phyloP scores from a whole-genome alignment of 2,329 filamentous ascomycete species.

The Xylariaceae sp. region DNA sequence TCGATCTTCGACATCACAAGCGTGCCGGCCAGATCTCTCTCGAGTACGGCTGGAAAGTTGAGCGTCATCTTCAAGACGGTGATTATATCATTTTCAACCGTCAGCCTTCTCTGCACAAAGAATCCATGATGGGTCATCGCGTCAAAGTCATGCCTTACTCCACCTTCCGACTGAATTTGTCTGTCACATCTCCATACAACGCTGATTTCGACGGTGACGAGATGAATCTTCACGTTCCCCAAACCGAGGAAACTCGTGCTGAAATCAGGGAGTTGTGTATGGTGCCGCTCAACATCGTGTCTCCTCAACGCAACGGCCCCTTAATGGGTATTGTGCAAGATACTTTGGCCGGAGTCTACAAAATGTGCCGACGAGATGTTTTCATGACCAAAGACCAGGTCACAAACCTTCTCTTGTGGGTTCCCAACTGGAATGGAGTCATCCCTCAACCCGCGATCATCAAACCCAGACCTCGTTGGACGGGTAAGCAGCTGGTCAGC shows the following conservation, averaged over 20 bases:
- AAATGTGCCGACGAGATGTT: conserved; percentile 87
- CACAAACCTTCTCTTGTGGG: conserved; percentile 97
- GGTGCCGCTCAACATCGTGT: conserved; percentile 98
- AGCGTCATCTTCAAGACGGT: conserved; percentile 91
- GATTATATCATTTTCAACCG: conserved; percentile 99
- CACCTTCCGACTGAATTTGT: conserved; percentile 95
- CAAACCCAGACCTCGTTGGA: conserved; percentile 91
- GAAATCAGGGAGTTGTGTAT: conserved; percentile 93
- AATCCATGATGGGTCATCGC: conserved; percentile 99
- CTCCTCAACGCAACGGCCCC: conserved; percentile 91
- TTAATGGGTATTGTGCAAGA: conserved; percentile 99
- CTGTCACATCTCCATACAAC: conserved; percentile 98
- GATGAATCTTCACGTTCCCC: conserved; percentile 99
- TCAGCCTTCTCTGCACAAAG: conserved; percentile 97
- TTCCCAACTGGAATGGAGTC: conserved; percentile 94
- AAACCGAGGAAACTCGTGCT: conserved; percentile 93
- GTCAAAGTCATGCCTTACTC: conserved; percentile 99
- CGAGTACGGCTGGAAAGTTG: conserved; percentile 97
- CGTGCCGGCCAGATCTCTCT: conserved; percentile 80
- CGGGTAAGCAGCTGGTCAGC: conserved; percentile 95
- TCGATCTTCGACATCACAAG: conserved; percentile 91
- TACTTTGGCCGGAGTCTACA: conserved; percentile 93
- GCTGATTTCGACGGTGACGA: conserved; percentile 99
- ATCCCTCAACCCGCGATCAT: conserved; percentile 91
- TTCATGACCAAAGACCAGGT: conserved; percentile 88